A percentile compares a stretch with the other conserved stretches of the same genome.
These are phyloP conservation scores for Parasitella parasitica DNA, from an alignment of 371 early-diverging fungal species.

Conservation along the genomic window DNA sequence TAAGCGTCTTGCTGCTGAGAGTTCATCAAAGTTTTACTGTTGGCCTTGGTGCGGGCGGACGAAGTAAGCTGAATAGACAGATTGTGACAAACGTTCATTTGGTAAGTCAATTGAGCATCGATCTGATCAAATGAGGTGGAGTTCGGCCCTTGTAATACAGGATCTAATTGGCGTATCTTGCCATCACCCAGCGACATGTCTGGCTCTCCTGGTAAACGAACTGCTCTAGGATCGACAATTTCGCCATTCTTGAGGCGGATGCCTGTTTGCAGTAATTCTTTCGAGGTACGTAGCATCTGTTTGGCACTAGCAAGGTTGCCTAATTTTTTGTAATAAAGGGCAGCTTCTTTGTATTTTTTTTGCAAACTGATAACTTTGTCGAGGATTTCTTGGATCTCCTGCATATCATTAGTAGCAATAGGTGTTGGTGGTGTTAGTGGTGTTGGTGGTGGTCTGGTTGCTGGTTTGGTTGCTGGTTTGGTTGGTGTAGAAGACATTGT, in stretches of 20 bases:
- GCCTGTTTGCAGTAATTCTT: slow-evolving; percentile 38
- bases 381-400: slow-evolving; percentile 18
- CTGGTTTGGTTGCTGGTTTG: neutral
- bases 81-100: slow-evolving; percentile 66
- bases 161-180: slow-evolving; percentile 33
- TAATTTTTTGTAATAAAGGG: slow-evolving; percentile 53
- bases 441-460: neutral
- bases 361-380: slow-evolving; percentile 40
- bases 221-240: slow-evolving; percentile 8
- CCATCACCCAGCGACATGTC: slow-evolving; percentile 41
- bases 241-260: slow-evolving; percentile 41
- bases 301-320: slow-evolving; percentile 55
- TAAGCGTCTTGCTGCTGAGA: slow-evolving; percentile 29
- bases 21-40: slow-evolving; percentile 4
- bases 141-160: neutral
- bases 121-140: slow-evolving; percentile 46
- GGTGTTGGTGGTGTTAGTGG: neutral
- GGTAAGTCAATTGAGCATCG: slow-evolving; percentile 55
- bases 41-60: slow-evolving; percentile 6
- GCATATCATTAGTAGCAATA: slow-evolving; percentile 1
- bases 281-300: slow-evolving; percentile 55
- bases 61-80: slow-evolving; percentile 50
- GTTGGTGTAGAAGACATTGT: neutral
- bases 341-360: slow-evolving; percentile 65
- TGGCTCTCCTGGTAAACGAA: slow-evolving; percentile 26